These are phyloP conservation scores for Termitomyces eurrhizus DNA, from an alignment of 768 basidiomycete species.

Conservation along the genomic window DNA sequence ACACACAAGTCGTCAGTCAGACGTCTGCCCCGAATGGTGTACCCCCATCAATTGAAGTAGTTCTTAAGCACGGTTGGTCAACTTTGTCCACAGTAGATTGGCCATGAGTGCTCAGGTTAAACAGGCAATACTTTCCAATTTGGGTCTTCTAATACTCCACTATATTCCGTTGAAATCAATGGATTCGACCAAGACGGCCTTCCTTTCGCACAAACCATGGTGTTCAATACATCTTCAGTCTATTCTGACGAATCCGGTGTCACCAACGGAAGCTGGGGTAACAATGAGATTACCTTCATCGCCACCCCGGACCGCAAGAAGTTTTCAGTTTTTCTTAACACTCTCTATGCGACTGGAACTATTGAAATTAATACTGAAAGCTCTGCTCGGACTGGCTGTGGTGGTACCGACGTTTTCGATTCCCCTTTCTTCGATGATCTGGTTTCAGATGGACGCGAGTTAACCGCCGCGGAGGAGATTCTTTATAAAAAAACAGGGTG, in stretches of 20 bases:
- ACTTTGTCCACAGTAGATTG: background rate
- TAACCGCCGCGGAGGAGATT: slow-evolving; percentile 11
- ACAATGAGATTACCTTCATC: slow-evolving; percentile 9
- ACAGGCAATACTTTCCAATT: slow-evolving; percentile 15
- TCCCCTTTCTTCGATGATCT: slow-evolving; percentile 13
- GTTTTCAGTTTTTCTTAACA: slow-evolving; percentile 9
- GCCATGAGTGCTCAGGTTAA: background rate
- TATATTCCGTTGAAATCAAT: slow-evolving; percentile 12
- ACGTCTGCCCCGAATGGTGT: slow-evolving; percentile 12
- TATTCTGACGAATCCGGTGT: background rate
- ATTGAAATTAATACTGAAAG: slow-evolving; percentile 10
- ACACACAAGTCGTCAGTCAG: slow-evolving; percentile 12
- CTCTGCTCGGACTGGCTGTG: slow-evolving; percentile 13
- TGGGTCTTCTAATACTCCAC: slow-evolving; percentile 9
- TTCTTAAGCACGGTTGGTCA: slow-evolving; percentile 13
- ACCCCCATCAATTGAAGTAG: slow-evolving; percentile 14
- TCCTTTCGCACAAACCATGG: slow-evolving; percentile 8
- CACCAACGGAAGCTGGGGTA: slow-evolving; percentile 11
- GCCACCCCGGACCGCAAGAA: slow-evolving; percentile 5
- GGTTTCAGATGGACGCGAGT: slow-evolving; percentile 10
- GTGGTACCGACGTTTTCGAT: slow-evolving; percentile 3
- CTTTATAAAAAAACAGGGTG: slow-evolving; percentile 14
- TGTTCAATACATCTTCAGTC: slow-evolving; percentile 12
- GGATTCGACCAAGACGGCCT: slow-evolving; percentile 13
- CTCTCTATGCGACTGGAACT: slow-evolving; percentile 7